Evolutionary conservation across 1,284 basidiomycete genomes (phyloP), one percentile per base, ranked within the genome.

Genomic region (Amylostereum chailletii): DNA sequence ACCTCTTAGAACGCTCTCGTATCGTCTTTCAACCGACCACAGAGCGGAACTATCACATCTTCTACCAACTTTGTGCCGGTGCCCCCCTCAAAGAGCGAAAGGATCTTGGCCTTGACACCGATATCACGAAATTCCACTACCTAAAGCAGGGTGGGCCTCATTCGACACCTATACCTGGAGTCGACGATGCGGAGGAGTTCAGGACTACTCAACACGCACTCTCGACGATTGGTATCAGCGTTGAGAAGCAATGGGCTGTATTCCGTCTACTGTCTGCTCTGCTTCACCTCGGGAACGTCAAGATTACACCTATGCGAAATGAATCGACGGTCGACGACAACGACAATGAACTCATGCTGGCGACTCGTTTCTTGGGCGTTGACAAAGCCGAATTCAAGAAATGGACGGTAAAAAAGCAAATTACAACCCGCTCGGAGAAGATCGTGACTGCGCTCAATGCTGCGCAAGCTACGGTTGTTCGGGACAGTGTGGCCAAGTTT

Each of bases 1-100:
- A 99, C 69, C 82, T 99, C 27, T 75, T 99, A 49, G 96, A 99
- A 65, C 90, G 96, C 34, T 97, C 94, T 38, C 86, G 96, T 56
- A 86, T 99, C 55, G 94, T 97, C 49, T 98, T 96, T 68, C 96
- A 99, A 68, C 94, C 96, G 11, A 78, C 90, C 57, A 93, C 89
- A 26, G 96, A 99, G 69, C 85, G 96, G 51, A 99, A 99, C 68
- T 99, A 99, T 67, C 96, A 99, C 69, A 97, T 99, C 62, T 99
- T 99, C 74, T 99, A 99, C 69, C 96, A 99, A 66, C 75, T 99
- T n/a, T 93, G 95, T 59, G 90, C 95, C 2, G 96, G 96, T 48
- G 94, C 93, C 3, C 94, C 95, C 2, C 73, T 89, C 29, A 95
- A 96, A 64, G 95, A 99, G 64, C 83, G 92, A 43, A 96, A 96